These are phyloP conservation scores for Clarireedia monteithiana DNA, from an alignment of 2,329 filamentous ascomycete species.

Conservation along the genomic window DNA sequence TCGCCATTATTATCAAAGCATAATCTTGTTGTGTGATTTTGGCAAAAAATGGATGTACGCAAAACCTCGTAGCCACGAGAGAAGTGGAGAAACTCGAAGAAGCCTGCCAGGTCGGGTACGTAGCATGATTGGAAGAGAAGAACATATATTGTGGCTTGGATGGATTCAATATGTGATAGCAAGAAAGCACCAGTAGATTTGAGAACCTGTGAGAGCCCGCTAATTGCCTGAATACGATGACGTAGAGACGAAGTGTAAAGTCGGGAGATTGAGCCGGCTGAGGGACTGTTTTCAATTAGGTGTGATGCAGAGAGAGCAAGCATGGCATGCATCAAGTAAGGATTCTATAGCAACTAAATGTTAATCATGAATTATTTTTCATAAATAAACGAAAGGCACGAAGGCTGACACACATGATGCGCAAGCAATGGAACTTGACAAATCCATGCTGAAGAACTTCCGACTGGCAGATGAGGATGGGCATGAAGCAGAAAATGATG, in stretches of 20 bases:
- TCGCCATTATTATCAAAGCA: neutral
- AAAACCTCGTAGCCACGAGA: neutral
- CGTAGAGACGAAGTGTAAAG: neutral
- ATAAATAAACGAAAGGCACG: neutral
- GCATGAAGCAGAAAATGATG: neutral
- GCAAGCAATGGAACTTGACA: neutral
- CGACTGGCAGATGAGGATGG: neutral
- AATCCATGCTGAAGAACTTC: neutral
- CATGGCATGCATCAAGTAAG: neutral
- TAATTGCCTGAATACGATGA: neutral
- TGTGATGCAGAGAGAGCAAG: neutral
- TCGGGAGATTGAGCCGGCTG: neutral
- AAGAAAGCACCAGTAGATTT: neutral
- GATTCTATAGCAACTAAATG: neutral
- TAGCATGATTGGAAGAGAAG: neutral
- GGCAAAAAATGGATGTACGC: neutral
- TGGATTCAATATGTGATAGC: neutral
- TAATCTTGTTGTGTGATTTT: neutral
- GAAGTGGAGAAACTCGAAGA: neutral
- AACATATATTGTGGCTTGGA: neutral
- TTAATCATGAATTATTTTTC: neutral
- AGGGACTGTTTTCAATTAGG: neutral
- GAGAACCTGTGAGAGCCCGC: neutral
- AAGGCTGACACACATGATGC: neutral
- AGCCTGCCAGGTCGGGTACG: neutral